Conservation (phyloP, 345 rosid genomes). For the Nephelium lappaceum region DNA sequence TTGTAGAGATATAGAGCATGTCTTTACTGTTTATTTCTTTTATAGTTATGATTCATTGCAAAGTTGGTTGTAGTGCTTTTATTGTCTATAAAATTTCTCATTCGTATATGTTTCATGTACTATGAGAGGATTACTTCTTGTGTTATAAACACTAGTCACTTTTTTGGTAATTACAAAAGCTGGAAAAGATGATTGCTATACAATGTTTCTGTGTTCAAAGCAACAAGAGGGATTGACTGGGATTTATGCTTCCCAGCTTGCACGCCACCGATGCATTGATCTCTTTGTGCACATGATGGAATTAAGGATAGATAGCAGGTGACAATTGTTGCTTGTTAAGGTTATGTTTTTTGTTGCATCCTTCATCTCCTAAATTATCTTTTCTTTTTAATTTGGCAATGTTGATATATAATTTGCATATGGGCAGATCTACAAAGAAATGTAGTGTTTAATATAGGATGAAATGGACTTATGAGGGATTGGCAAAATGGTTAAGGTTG, state of each 20-base stretch:
- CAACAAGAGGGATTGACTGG: slow-evolving; percentile 96
- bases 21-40: neutral
- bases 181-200: slow-evolving; percentile 60
- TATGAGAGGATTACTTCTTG: neutral
- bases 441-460: neutral
- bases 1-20: slow-evolving; percentile 13
- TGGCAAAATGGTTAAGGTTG: too few species aligned
- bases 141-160: slow-evolving; percentile 8
- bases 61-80: neutral
- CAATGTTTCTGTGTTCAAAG: slow-evolving; percentile 91
- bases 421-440: neutral
- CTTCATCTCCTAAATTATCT: neutral
- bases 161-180: slow-evolving; percentile 24
- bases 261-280: slow-evolving; percentile 85
- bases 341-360: neutral
- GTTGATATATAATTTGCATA: too few species aligned
- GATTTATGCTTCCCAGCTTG: slow-evolving; percentile 97
- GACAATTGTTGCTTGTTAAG: neutral
- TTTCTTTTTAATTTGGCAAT: too few species aligned
- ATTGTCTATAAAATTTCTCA: neutral
- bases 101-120: neutral
- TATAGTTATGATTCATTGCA: neutral
- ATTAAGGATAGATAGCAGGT: slow-evolving; percentile 88
- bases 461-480: too few species aligned
- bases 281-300: slow-evolving; percentile 99